A percentile compares a stretch with the other conserved stretches of the same genome.
Evolutionary conservation across 2,329 filamentous ascomycete species (phyloP).

Genomic region (Eurotiales sp.): DNA sequence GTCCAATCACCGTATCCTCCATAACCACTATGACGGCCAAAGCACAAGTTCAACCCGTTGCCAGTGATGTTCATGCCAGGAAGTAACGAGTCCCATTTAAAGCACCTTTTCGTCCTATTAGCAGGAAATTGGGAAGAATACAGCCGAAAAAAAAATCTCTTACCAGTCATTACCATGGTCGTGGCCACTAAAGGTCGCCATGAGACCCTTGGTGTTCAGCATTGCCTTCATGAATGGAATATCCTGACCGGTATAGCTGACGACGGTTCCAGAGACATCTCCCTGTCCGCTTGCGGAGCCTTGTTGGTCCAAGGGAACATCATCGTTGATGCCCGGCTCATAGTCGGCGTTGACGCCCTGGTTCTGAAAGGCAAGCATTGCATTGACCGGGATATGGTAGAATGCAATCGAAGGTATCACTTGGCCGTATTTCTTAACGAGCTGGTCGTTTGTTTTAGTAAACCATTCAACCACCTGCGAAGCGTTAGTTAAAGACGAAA

Average conservation of each 20-base stretch:
- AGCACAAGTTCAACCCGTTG: constrained; percentile 50
- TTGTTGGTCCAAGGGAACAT: constrained; percentile 20
- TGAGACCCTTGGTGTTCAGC: constrained; percentile 50
- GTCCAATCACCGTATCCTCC: constrained; percentile 65
- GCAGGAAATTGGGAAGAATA: not conserved
- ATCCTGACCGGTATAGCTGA: constrained; percentile 48
- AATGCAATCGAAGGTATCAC: constrained; percentile 51
- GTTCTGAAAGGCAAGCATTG: constrained; percentile 40
- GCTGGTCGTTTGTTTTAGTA: constrained; percentile 24
- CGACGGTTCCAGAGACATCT: constrained; percentile 24
- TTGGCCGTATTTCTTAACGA: constrained; percentile 28
- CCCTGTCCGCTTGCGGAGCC: not conserved
- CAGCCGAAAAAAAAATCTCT: constrained; percentile 39
- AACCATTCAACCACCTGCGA: constrained; percentile 43
- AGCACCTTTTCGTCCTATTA: constrained; percentile 26
- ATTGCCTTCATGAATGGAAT: constrained; percentile 61
- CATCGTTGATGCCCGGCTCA: constrained; percentile 47
- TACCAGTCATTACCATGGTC: constrained; percentile 63
- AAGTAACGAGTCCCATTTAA: constrained; percentile 33
- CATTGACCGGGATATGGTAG: constrained; percentile 51
- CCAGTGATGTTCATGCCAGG: constrained; percentile 32
- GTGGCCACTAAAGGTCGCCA: constrained; percentile 61
- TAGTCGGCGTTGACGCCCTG: constrained; percentile 38
- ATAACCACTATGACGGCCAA: constrained; percentile 65
- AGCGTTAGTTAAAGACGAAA: not conserved